Evolutionary conservation across 176 grass and related monocot genomes (phyloP).

Genomic region (Aechmea fasciata): DNA sequence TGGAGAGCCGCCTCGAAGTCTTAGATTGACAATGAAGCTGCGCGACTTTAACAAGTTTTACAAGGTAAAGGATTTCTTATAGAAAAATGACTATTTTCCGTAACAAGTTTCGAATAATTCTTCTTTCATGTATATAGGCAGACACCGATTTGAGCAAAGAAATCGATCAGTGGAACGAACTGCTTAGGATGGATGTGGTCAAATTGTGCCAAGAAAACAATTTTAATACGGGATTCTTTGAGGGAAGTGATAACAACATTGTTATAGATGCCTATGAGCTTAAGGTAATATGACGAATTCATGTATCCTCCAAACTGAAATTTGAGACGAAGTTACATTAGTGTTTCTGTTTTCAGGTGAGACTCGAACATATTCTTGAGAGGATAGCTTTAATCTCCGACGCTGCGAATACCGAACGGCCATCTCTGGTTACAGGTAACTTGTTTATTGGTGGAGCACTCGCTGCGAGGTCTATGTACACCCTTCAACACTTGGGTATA

Average conservation of each 20-base stretch:
- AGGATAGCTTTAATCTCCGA: slow-evolving; percentile 83
- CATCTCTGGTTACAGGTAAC: slow-evolving; percentile 65
- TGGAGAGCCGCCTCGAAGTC: slow-evolving; percentile 46
- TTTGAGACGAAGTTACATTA: not conserved
- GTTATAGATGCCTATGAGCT: slow-evolving; percentile 87
- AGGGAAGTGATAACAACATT: slow-evolving; percentile 80
- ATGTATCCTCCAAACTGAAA: not conserved
- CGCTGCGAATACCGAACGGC: slow-evolving; percentile 77
- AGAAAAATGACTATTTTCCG: too few relatives aligned
- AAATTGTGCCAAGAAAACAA: slow-evolving; percentile 91
- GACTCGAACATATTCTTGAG: slow-evolving; percentile 93
- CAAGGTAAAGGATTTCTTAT: slow-evolving; percentile 42
- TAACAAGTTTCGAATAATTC: too few relatives aligned
- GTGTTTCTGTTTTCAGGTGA: slow-evolving; percentile 46
- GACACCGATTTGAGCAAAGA: slow-evolving; percentile 68
- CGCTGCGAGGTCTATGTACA: slow-evolving; percentile 83
- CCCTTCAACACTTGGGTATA: slow-evolving; percentile 82
- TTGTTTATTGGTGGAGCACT: slow-evolving; percentile 88
- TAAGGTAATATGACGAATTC: slow-evolving; percentile 33
- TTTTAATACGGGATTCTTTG: slow-evolving; percentile 88
- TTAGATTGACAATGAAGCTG: slow-evolving; percentile 89
- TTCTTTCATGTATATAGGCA: slow-evolving; percentile 22
- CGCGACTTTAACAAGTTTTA: slow-evolving; percentile 65
- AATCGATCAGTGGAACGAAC: slow-evolving; percentile 81
- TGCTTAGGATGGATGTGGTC: slow-evolving; percentile 58